A percentile compares a stretch with the other conserved stretches of the same genome.
phyloP scores from a whole-genome alignment of 768 basidiomycete species.

The Kondoa malvinella region DNA sequence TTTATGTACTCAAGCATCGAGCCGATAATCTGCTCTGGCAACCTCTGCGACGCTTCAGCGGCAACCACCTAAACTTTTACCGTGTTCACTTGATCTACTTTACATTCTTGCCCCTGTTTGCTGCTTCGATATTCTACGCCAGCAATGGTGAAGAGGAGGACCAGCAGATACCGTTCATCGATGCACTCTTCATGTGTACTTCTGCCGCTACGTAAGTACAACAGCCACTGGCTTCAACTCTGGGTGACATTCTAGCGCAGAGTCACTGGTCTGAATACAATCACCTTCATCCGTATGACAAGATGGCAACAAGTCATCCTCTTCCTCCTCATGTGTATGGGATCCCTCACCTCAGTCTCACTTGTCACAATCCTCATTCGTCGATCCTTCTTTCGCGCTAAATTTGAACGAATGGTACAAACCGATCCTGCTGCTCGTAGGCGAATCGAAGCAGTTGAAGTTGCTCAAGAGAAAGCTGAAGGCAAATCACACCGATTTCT shows the following conservation, averaged over 20 bases:
- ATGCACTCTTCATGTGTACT: slow-evolving; percentile 45
- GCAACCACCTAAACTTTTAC: slow-evolving; percentile 28
- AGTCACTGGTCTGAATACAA: slow-evolving; percentile 37
- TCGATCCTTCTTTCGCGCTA: slow-evolving; percentile 56
- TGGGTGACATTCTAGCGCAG: too few relatives aligned
- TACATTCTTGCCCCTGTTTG: slow-evolving; percentile 58
- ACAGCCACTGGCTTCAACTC: too few relatives aligned
- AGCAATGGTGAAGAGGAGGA: slow-evolving; percentile 44
- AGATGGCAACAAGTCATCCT: slow-evolving; percentile 29
- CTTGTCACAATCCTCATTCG: slow-evolving; percentile 69
- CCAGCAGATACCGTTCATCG: slow-evolving; percentile 54
- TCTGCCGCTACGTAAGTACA: slow-evolving; percentile 7
- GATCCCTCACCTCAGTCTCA: slow-evolving; percentile 51
- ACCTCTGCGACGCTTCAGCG: background rate
- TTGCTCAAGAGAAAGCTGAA: slow-evolving; percentile 4
- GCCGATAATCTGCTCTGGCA: background rate
- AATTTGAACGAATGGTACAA: slow-evolving; percentile 38
- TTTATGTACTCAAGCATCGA: too few relatives aligned
- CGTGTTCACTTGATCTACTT: slow-evolving; percentile 34
- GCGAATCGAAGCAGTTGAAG: slow-evolving; percentile 3
- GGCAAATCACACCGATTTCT: background rate
- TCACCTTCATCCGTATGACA: slow-evolving; percentile 27
- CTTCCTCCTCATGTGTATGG: slow-evolving; percentile 17
- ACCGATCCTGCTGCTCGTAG: slow-evolving; percentile 10
- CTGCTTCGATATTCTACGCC: slow-evolving; percentile 64